Percentiles rank a stretch among this genome's conserved stretches.
Conservation (phyloP, 2,329 filamentous ascomycete species). For the Calonectria henricotiae region DNA sequence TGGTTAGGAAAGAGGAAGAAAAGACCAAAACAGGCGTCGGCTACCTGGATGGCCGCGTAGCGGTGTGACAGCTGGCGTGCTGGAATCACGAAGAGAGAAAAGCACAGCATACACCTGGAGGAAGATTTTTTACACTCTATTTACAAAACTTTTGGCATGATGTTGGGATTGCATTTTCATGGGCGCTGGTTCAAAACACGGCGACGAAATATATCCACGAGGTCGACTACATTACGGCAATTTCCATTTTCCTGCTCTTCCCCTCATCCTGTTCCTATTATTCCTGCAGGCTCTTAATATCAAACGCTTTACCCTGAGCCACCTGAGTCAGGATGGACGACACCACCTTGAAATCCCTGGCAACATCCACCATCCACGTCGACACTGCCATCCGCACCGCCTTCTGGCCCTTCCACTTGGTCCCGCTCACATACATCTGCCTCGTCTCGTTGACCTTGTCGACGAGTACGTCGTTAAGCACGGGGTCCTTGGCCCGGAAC, state of each 20-base stretch:
- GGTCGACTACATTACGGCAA: conserved; percentile 14
- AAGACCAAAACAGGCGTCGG: background rate
- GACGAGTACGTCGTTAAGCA: conserved; percentile 78
- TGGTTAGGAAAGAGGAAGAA: conserved; percentile 60
- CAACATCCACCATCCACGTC: conserved; percentile 84
- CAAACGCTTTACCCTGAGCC: conserved; percentile 55
- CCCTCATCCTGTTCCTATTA: conserved; percentile 7
- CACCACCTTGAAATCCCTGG: conserved; percentile 78
- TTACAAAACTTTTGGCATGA: conserved; percentile 14
- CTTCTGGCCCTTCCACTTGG: conserved; percentile 80
- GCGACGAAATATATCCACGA: conserved; percentile 29
- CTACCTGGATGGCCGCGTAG: background rate
- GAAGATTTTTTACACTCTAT: conserved; percentile 3
- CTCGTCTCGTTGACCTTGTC: conserved; percentile 81
- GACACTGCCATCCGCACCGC: conserved; percentile 89
- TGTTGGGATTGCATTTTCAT: conserved; percentile 8
- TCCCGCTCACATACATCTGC: conserved; percentile 88
- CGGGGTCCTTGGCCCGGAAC: conserved; percentile 79
- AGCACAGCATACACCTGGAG: background rate
- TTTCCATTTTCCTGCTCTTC: background rate
- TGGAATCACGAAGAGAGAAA: background rate
- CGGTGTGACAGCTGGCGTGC: background rate
- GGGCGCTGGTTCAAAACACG: conserved; percentile 30
- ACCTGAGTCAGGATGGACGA: conserved; percentile 73
- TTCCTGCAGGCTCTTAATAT: conserved; percentile 43